Conservation (phyloP, 768 basidiomycete species). For the Xerocomus brunneocitrinus region DNA sequence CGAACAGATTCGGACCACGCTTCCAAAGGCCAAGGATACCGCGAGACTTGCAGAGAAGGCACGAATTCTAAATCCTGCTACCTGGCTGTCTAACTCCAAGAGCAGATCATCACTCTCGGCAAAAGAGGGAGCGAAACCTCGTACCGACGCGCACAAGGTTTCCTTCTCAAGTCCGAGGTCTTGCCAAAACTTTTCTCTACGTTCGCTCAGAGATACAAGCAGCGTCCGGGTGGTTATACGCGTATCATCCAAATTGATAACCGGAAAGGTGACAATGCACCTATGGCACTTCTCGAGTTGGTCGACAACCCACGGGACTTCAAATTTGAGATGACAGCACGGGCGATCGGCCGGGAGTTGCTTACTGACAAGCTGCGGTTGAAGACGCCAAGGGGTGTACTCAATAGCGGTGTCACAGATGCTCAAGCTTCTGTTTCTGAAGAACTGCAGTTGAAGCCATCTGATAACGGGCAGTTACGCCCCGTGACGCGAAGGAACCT, state of each 20-base stretch:
- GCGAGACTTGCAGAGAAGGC: slow-evolving; percentile 93
- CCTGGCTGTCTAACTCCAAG: slow-evolving; percentile 4
- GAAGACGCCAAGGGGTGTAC: slow-evolving; percentile 41
- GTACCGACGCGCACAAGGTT: slow-evolving; percentile 68
- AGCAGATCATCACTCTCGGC: slow-evolving; percentile 84
- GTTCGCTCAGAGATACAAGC: slow-evolving; percentile 74
- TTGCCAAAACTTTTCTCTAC: slow-evolving; percentile 81
- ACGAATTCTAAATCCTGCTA: background rate
- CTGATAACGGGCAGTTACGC: slow-evolving; percentile 45
- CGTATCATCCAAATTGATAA: slow-evolving; percentile 90
- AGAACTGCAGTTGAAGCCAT: slow-evolving; percentile 40
- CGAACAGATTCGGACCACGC: slow-evolving; percentile 92
- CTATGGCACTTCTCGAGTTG: slow-evolving; percentile 87
- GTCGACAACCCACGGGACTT: slow-evolving; percentile 92
- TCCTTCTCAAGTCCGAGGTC: slow-evolving; percentile 67
- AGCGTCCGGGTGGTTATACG: slow-evolving; percentile 90
- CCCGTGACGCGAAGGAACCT: slow-evolving; percentile 71
- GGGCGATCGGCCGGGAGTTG: slow-evolving; percentile 83
- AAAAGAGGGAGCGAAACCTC: slow-evolving; percentile 76
- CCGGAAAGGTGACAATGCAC: slow-evolving; percentile 89
- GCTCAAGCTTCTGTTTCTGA: slow-evolving; percentile 43
- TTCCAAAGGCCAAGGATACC: slow-evolving; percentile 91
- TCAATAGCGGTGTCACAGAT: slow-evolving; percentile 47
- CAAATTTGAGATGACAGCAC: slow-evolving; percentile 82
- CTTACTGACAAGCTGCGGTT: slow-evolving; percentile 50